A percentile compares a stretch with the other conserved stretches of the same genome.
phyloP scores from a whole-genome alignment of 192 early-diverging fungal species.

The Coemansia umbellata region DNA sequence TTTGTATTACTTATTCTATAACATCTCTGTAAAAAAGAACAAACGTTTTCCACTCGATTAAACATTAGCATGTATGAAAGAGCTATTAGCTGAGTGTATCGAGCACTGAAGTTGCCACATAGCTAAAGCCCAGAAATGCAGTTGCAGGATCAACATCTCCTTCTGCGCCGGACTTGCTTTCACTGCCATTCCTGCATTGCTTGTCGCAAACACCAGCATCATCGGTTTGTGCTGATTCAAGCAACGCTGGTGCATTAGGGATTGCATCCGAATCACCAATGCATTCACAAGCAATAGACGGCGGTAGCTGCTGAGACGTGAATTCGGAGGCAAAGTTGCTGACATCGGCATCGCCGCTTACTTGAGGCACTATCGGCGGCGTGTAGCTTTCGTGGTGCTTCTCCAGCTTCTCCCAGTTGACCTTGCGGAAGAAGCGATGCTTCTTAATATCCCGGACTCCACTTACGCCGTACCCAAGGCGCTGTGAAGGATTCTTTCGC shows the following conservation, averaged over 20 bases:
- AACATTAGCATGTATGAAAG: too few relatives aligned
- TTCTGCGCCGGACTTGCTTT: not conserved
- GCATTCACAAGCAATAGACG: slow-evolving; percentile 23
- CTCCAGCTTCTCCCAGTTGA: slow-evolving; percentile 62
- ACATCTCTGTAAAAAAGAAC: too few relatives aligned
- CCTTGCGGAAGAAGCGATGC: slow-evolving; percentile 72
- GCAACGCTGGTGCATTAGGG: not conserved
- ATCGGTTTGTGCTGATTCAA: not conserved
- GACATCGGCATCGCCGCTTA: slow-evolving; percentile 60
- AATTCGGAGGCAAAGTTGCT: slow-evolving; percentile 82
- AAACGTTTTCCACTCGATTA: too few relatives aligned
- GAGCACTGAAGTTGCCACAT: slow-evolving; percentile 44
- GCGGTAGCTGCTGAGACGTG: slow-evolving; percentile 52
- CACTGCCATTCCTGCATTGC: not conserved
- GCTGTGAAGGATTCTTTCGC: slow-evolving; percentile 57
- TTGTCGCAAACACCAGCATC: not conserved
- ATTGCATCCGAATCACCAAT: slow-evolving; percentile 12
- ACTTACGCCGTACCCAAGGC: slow-evolving; percentile 52
- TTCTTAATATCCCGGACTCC: slow-evolving; percentile 38
- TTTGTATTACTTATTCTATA: too few relatives aligned
- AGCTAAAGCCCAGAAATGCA: slow-evolving; percentile 50
- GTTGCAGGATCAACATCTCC: slow-evolving; percentile 40
- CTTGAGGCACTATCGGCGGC: slow-evolving; percentile 65
- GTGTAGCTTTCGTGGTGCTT: slow-evolving; percentile 44
- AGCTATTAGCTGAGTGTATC: slow-evolving; percentile 31